A percentile compares a stretch with the other conserved stretches of the same genome.
These are phyloP conservation scores for Camellia lanceoleosa DNA, from an alignment of 148 eudicot species.

Conservation along the genomic window DNA sequence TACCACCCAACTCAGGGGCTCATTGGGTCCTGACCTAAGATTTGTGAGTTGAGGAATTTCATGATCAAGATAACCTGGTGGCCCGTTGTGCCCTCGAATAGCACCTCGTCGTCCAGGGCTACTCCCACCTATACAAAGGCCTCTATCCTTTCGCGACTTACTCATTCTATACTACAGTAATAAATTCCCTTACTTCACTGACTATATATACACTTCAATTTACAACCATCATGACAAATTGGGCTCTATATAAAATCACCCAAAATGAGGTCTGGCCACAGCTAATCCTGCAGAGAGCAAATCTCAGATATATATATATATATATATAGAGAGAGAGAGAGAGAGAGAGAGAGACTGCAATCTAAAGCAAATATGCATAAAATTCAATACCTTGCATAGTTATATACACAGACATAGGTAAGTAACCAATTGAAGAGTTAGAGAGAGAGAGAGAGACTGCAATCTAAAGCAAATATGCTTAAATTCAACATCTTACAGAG, in stretches of 20 bases:
- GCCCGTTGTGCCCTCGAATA: background rate
- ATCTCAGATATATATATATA: background rate
- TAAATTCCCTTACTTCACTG: background rate
- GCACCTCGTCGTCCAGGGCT: conserved; percentile 22
- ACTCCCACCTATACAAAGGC: conserved; percentile 15
- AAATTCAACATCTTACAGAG: background rate
- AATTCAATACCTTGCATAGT: background rate
- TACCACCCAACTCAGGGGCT: conserved; percentile 31
- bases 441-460: background rate
- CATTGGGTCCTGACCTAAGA: conserved; percentile 63
- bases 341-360: background rate
- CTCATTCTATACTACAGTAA: conserved; percentile 29
- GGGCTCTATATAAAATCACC: background rate
- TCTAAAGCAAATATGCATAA: background rate
- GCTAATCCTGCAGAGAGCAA: conserved; percentile 5
- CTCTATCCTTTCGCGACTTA: conserved; percentile 20
- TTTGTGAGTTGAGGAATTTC: conserved; percentile 78
- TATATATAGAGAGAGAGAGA: background rate
- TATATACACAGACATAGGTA: background rate
- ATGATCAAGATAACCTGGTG: conserved; percentile 41
- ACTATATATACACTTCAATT: conserved; percentile 6
- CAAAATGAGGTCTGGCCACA: background rate
- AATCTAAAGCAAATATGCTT: background rate
- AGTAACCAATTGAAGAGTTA: background rate
- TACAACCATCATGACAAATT: background rate